Conservation (phyloP, 345 rosid species). For the Dipteronia dyeriana region DNA sequence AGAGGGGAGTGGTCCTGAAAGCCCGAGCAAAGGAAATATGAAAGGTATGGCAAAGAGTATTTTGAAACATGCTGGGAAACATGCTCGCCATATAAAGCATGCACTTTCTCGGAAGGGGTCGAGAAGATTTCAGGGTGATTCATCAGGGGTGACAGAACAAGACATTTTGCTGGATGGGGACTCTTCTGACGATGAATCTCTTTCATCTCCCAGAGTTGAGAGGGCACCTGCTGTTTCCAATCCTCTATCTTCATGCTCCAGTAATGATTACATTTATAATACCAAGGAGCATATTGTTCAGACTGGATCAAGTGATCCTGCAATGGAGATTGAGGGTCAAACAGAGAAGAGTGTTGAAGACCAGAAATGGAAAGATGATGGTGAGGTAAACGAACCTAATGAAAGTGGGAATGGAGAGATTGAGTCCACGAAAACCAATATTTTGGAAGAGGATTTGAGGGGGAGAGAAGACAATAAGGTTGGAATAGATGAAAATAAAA, state of each 20-base stretch:
- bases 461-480: not conserved
- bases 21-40: slow-evolving; percentile 47
- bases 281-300: slow-evolving; percentile 23
- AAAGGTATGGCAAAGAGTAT: slow-evolving; percentile 65
- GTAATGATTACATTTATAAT: slow-evolving; percentile 22
- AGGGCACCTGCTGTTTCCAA: slow-evolving; percentile 29
- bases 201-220: slow-evolving; percentile 25
- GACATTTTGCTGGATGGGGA: slow-evolving; percentile 40
- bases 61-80: slow-evolving; percentile 63
- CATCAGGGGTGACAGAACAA: slow-evolving; percentile 27
- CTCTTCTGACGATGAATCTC: slow-evolving; percentile 57
- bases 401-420: slow-evolving; percentile 13
- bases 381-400: slow-evolving; percentile 17
- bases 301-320: slow-evolving; percentile 31
- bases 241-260: slow-evolving; percentile 4
- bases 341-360: slow-evolving; percentile 20
- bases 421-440: slow-evolving; percentile 14
- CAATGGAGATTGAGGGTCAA: slow-evolving; percentile 24
- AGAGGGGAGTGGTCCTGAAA: slow-evolving; percentile 42
- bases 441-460: slow-evolving; percentile 21
- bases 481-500: not conserved
- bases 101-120: slow-evolving; percentile 73
- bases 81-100: slow-evolving; percentile 57
- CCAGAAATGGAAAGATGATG: slow-evolving; percentile 16
- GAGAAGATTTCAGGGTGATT: slow-evolving; percentile 28